Base-by-base conservation (phyloP, 2,329 filamentous ascomycete genomes). In the Lasiodiplodia sp. region DNA sequence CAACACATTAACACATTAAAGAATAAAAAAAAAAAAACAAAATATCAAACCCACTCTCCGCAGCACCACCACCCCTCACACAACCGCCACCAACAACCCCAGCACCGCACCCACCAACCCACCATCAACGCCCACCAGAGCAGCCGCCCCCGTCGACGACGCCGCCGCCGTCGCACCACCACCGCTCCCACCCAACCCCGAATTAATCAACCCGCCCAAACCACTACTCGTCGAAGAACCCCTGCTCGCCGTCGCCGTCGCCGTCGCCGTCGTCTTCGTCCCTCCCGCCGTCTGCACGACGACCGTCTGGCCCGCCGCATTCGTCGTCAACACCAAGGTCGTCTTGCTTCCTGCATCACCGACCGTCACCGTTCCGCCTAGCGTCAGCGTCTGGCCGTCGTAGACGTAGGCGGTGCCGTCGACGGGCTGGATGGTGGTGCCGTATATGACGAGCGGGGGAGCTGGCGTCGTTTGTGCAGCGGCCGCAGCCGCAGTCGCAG, bases 231-330 rank as follows among this genome's bases (percentile, higher is more conserved):
- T 14, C 44, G 18, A 34, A 34, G 31, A 34, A 34, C 18, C 18
- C 40, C 7, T 18, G 16, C 38, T 31, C 28, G 23, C 5, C 25
- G 25, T 18, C 40, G 21, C 14, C 58, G 40, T n/a, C n/a, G 14
- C 31, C 58, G 23, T 62, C 40, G 21, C 14, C 58, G 40, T 12
- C 40, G 38, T n/a, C 31, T 8, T 58, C n/a, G 34, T 12, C 7
- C 34, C 25, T 4, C 40, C 40, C 18, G 2, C 37, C 40, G 47
- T 25, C 40, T 63, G 58, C 38, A 68, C 58, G 11, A 65, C 57
- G 6, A 68, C 60, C 34, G 68, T 69, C 23, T 47, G 37, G 4
- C 68, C 68, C 7, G 25, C 60, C n/a, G 34, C 28, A n/a, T 69
- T 66, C 10, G 62, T 69, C 51, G 58, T 68, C 25, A 65, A 31